Percentiles rank a stretch among this genome's conserved stretches.
These are phyloP conservation scores for Gossypium aridum DNA, from an alignment of 441 rosid genomes.

Conservation along the genomic window DNA sequence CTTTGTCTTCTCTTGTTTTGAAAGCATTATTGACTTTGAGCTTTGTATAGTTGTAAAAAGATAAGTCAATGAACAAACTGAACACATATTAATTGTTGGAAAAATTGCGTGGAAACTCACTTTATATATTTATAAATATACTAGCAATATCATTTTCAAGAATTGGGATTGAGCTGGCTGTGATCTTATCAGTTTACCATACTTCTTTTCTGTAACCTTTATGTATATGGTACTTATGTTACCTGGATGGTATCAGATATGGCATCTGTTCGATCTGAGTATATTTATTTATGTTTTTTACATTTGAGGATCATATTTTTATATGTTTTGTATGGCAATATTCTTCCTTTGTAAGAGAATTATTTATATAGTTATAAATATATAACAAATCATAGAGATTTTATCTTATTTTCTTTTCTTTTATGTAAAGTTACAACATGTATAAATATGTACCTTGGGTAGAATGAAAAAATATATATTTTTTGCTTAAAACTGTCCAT, in stretches of 20 bases:
- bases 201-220: not conserved
- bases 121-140: not conserved
- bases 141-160: not conserved
- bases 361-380: no score
- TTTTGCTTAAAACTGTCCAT: no score
- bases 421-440: no score
- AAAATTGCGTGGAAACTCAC: not conserved
- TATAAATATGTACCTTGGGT: no score
- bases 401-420: no score
- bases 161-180: not conserved
- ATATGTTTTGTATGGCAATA: not conserved
- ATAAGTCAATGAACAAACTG: not conserved
- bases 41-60: conserved; percentile 11
- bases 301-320: not conserved
- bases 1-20: conserved; percentile 52
- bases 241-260: not conserved
- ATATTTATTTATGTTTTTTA: not conserved
- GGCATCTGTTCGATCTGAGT: not conserved
- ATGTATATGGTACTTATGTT: not conserved
- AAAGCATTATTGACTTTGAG: conserved; percentile 14
- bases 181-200: not conserved
- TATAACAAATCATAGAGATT: no score
- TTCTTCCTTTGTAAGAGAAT: no score
- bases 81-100: not conserved
- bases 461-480: no score